Evolutionary conservation across 768 basidiomycete genomes (phyloP), one percentile per base, ranked within the genome.

Genomic region (Imleria badia): DNA sequence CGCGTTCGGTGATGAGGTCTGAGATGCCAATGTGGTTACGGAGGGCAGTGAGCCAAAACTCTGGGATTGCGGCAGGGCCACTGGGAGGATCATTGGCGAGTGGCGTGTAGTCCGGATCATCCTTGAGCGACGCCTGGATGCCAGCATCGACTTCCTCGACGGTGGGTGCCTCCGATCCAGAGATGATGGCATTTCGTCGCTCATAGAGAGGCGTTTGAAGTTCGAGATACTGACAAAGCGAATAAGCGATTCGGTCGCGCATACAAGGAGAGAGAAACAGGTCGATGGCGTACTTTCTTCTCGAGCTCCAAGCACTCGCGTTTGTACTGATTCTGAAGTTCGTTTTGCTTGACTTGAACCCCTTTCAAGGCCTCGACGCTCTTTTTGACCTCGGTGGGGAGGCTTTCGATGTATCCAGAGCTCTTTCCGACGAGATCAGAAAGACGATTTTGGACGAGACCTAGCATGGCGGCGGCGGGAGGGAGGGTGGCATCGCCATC

Each of bases 21-120:
- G 81, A 79, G 51, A 98, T 79, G 46, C 84, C 91, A 51, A 88
- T 72, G 71, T 98, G 94, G 74, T 97, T 98, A 60, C 90, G 85
- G 50, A 98, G 80, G 3, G 94, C 93, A 1, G 97, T 98, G 64
- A 97, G 85, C 96, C 96, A 99, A 81, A 99, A 99, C 65, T 96
- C 89, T 48, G 95, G 92, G 62, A 99, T 91, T 48, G 66, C 62
- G 44, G 46, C 78, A 58, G 64, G 70, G 35, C 75, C 72, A 14
- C 72, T 74, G 2, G 78, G 67, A 33, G 72, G 65, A 54, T 81
- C 84, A 56, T 77, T 79, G 50, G 84, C 75, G 14, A 92, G 78
- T 19, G 83, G 77, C 26, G 75, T 76, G 72, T 89, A 87, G 0
- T 86, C 80, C 29, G 80, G 83, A 60, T 94, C 86, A 48, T 91